phyloP scores from a whole-genome alignment of 2,329 filamentous ascomycete species.

The Rhynchosporium secalis region DNA sequence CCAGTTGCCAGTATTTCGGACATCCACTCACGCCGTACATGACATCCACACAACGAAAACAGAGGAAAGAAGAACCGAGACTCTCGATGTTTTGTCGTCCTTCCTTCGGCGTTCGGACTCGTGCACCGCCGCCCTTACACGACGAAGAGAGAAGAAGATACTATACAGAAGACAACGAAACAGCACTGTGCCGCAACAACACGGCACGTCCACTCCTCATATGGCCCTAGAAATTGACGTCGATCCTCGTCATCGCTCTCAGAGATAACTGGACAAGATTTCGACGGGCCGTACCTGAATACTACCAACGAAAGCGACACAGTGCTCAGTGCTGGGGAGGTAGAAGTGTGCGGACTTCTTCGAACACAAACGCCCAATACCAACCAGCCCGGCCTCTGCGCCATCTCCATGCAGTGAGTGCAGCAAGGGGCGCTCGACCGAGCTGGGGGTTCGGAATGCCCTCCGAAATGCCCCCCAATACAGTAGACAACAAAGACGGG shows the following conservation, averaged over 20 bases:
- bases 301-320: background rate
- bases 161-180: background rate
- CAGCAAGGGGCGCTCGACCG: constrained; percentile 19
- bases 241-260: background rate
- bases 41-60: background rate
- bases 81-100: background rate
- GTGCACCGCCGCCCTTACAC: constrained; percentile 14
- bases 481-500: too few species aligned
- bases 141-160: background rate
- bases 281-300: background rate
- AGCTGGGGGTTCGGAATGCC: constrained; percentile 13
- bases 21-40: background rate
- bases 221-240: background rate
- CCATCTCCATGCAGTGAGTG: background rate
- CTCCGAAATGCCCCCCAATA: background rate
- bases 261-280: background rate
- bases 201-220: constrained; percentile 7
- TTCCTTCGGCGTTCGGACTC: background rate
- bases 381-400: background rate
- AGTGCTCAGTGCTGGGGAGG: background rate
- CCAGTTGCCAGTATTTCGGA: background rate
- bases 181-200: constrained; percentile 8
- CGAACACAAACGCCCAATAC: background rate
- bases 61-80: constrained; percentile 11
- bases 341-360: constrained; percentile 3